phyloP scores from a whole-genome alignment of 192 early-diverging fungal species.

The Rhizoclosmatium sp. region DNA sequence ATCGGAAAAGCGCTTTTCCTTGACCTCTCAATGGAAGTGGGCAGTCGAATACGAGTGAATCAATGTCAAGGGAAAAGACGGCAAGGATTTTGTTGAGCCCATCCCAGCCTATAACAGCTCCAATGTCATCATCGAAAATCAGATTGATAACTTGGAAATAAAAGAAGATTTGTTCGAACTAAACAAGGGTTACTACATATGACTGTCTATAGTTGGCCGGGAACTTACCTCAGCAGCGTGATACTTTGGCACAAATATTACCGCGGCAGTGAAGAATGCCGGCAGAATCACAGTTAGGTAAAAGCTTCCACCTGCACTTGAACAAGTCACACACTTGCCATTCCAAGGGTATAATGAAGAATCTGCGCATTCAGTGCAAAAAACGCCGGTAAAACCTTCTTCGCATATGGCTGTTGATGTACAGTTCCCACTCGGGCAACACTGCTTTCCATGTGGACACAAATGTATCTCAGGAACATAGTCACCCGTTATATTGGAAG shows the following conservation, averaged over 20 bases:
- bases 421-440: slow-evolving; percentile 40
- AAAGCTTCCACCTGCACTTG: background rate
- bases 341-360: slow-evolving; percentile 21
- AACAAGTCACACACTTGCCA: slow-evolving; percentile 25
- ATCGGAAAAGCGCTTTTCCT: slow-evolving; percentile 32
- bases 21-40: slow-evolving; percentile 25
- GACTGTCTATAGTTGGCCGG: too few species aligned
- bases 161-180: slow-evolving; percentile 34
- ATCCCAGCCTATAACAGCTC: background rate
- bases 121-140: slow-evolving; percentile 30
- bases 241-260: slow-evolving; percentile 31
- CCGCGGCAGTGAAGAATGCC: background rate
- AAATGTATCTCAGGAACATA: slow-evolving; percentile 16
- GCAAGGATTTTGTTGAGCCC: slow-evolving; percentile 34
- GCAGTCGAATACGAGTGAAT: slow-evolving; percentile 28
- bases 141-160: slow-evolving; percentile 37
- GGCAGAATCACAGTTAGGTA: slow-evolving; percentile 1
- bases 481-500: background rate
- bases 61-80: slow-evolving; percentile 28
- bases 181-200: too few species aligned
- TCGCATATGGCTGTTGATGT: slow-evolving; percentile 7
- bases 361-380: slow-evolving; percentile 31
- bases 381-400: slow-evolving; percentile 16
- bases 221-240: slow-evolving; percentile 1
- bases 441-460: slow-evolving; percentile 19